Base-by-base conservation (phyloP, 2,329 filamentous ascomycete genomes). In the Sclerotinia sclerotiorum region DNA sequence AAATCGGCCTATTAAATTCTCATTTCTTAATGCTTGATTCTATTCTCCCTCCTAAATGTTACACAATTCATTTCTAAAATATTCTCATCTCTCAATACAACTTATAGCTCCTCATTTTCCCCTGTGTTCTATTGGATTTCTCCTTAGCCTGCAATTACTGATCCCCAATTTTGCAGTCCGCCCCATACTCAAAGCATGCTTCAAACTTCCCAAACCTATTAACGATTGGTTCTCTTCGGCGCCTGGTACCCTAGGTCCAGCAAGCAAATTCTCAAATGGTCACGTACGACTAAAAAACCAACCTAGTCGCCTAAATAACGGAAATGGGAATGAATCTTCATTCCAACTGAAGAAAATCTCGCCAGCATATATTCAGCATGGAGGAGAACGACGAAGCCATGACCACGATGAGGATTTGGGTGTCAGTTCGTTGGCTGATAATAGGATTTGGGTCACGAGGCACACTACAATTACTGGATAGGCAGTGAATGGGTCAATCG, bases 161-260 rank as follows among this genome's bases (percentile, higher is more conserved):
- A 55, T 15, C 32, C 11, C 29, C 32, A 4, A n/a, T n/a, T n/a
- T 35, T n/a, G 19, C 19, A 55, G 52, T 68, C 24, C 42, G 67
- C 27, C 67, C 67, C 1, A 27, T 68, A 27, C 29, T 68, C 5
- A 52, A 61, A 46, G 15, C 57, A 3, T 63, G 32, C 44, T 51
- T 63, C n/a, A 67, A 55, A 32, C 17, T 67, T 24, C 48, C 65
- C 51, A 54, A 67, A 24, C 11, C 27, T 46, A 7, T 63, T 17
- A 67, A 17, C 27, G 27, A 67, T 21, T 63, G 65, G 65, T 55
- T 67, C 13, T 44, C 35, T 29, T 54, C 57, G 2, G 13, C 21
- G 5, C 21, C 15, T 1, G 24, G 39, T 29, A 32, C 11, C 29
- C 39, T 29, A 27, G 6, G 27, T 13, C 6, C 42, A 51, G 24